Base-by-base conservation (phyloP, 768 basidiomycete genomes). In the Amanita exitialis region DNA sequence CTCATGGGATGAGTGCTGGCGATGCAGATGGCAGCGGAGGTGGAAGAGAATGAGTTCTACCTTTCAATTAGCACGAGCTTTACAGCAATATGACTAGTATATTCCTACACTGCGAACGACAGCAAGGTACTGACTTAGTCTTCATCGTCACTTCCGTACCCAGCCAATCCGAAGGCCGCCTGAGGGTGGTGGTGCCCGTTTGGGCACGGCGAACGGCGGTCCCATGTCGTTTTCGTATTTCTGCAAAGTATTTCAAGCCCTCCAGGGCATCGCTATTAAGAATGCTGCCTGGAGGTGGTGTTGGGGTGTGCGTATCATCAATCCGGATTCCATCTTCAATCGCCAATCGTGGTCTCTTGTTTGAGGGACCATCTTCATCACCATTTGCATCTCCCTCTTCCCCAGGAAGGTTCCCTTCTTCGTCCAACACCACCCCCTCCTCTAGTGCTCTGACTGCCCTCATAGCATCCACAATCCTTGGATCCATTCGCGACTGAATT, bases 231-330 rank as follows among this genome's bases (percentile, higher is more conserved):
- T 82, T 80, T 54, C 85, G 78, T 56, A 98, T 82, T 65, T 92
- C 86, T 6, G 93, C 83, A 62, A 96, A 92, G 61, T 90, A 94
- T 63, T 84, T 89, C 45, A 99, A 67, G 43, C 92, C 87, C 58
- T 95, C 90, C 21, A 98, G 63, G 9, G 95, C 88, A 58, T 95
- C 92, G 4, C 81, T 75, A 51, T 74, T 90, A 32, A 99, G 71
- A 36, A 99, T 64, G 0, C 91, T 86, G 25, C 59, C 64, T 46
- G 56, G 57, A 30, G 61, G 62, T 28, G 66, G 58, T 35, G 59
- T 53, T 32, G 57, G 47, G 15, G 23, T 44, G 20, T 53, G n/a
- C 3, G 15, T 18, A 16, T 16, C 59, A 12, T 65, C 69, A 2
- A 65, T 64, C 9, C 69, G 69, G 5, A 62, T 54, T 1, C 49